Percentiles rank a stretch among this genome's conserved stretches.
These are phyloP conservation scores for Coemansia sp. DNA, from an alignment of 192 early-diverging fungal genomes.

Conservation along the genomic window DNA sequence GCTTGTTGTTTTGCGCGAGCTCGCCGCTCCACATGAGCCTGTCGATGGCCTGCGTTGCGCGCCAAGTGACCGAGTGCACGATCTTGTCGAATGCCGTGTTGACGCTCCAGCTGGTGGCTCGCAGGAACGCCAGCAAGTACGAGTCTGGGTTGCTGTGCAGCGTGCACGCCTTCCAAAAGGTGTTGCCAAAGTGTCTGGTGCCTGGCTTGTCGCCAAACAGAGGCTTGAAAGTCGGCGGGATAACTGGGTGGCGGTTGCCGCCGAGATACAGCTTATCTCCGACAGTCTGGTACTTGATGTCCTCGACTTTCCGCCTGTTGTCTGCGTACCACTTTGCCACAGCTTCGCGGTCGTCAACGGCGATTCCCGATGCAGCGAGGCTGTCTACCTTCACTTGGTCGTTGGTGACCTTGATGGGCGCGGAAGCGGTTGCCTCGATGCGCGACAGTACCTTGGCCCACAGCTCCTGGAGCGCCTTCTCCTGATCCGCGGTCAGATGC, in stretches of 20 bases:
- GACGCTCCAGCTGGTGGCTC: slow-evolving; percentile 81
- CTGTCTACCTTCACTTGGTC: slow-evolving; percentile 9
- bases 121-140: slow-evolving; percentile 71
- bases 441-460: slow-evolving; percentile 37
- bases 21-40: slow-evolving; percentile 65
- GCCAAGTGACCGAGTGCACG: slow-evolving; percentile 69
- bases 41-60: slow-evolving; percentile 61
- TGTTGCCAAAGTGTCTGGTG: slow-evolving; percentile 22
- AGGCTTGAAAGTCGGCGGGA: slow-evolving; percentile 30
- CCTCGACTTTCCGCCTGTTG: slow-evolving; percentile 14
- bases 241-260: slow-evolving; percentile 15
- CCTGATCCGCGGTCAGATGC: slow-evolving; percentile 22
- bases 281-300: slow-evolving; percentile 32
- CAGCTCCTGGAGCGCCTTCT: slow-evolving; percentile 34
- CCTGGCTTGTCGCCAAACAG: slow-evolving; percentile 26
- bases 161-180: slow-evolving; percentile 45
- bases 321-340: slow-evolving; percentile 35
- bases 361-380: slow-evolving; percentile 1
- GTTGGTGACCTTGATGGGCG: slow-evolving; percentile 34
- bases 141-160: slow-evolving; percentile 64
- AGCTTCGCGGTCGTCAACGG: not conserved
- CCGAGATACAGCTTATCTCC: slow-evolving; percentile 37
- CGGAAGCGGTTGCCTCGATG: slow-evolving; percentile 16
- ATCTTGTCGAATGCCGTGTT: slow-evolving; percentile 68
- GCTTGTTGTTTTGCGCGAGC: slow-evolving; percentile 36